A percentile compares a stretch with the other conserved stretches of the same genome.
phyloP scores from a whole-genome alignment of 1,139 yeast species.

The Taphrina wiesneri region DNA sequence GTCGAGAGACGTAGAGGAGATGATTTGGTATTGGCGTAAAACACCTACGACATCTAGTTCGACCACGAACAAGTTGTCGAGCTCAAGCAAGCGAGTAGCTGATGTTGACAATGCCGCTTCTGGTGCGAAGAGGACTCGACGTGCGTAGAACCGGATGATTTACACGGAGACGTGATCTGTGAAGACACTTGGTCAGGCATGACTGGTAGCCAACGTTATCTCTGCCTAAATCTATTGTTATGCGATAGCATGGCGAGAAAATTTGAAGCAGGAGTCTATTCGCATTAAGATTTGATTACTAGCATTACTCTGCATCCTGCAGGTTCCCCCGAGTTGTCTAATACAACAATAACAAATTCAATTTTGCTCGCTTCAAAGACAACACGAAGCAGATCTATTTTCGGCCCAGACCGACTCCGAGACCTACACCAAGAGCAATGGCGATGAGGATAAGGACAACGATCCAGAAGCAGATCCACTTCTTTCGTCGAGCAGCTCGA shows the following conservation, averaged over 20 bases:
- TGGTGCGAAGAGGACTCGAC: not conserved
- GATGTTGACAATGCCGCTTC: not conserved
- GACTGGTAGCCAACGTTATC: too few species aligned
- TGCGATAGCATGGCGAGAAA: too few species aligned
- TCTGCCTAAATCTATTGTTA: too few species aligned
- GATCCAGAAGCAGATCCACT: conserved; percentile 80
- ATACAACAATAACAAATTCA: not conserved
- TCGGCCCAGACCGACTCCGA: conserved; percentile 17
- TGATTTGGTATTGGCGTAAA: conserved; percentile 11
- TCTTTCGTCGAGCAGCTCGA: conserved; percentile 86
- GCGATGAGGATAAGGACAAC: conserved; percentile 42
- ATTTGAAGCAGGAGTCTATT: not conserved
- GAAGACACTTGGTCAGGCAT: too few species aligned
- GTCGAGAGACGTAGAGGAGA: conserved; percentile 6
- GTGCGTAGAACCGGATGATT: too few species aligned
- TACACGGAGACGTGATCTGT: too few species aligned
- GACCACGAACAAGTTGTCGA: not conserved
- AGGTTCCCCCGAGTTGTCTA: not conserved
- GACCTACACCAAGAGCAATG: conserved; percentile 33
- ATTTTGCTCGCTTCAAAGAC: not conserved
- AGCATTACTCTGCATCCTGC: conserved; percentile 5
- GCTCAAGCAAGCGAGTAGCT: not conserved
- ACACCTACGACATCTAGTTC: not conserved
- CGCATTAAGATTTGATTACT: conserved; percentile 4
- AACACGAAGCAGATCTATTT: not conserved